These are phyloP conservation scores for Aspergillus mulundensis DNA, from an alignment of 495 filamentous ascomycete genomes.

Conservation along the genomic window DNA sequence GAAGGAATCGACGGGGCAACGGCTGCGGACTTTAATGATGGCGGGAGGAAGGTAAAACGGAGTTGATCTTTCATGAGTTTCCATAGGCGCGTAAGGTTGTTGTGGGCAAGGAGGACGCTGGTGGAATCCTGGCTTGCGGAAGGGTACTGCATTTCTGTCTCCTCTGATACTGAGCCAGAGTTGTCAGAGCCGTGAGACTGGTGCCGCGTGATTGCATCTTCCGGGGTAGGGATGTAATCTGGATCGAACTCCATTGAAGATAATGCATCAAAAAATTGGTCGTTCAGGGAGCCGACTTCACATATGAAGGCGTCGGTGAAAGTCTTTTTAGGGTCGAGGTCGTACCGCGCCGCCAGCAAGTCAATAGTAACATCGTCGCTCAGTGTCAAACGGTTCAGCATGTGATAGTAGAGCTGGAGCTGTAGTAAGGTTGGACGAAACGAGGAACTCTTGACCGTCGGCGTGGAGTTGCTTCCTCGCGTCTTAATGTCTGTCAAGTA, in stretches of 20 bases:
- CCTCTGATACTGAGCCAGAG: slow-evolving; percentile 4
- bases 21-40: slow-evolving; percentile 18
- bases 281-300: slow-evolving; percentile 67
- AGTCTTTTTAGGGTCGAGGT: slow-evolving; percentile 53
- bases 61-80: slow-evolving; percentile 61
- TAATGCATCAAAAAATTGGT: slow-evolving; percentile 46
- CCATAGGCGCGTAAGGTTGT: slow-evolving; percentile 62
- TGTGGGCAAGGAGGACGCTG: slow-evolving; percentile 54
- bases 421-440: slow-evolving; percentile 78
- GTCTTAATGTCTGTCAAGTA: slow-evolving; percentile 93
- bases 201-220: slow-evolving; percentile 18
- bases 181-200: neutral
- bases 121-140: slow-evolving; percentile 45
- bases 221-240: slow-evolving; percentile 26
- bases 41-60: slow-evolving; percentile 54
- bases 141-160: neutral
- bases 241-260: slow-evolving; percentile 32
- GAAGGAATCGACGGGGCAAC: slow-evolving; percentile 42
- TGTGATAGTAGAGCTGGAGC: slow-evolving; percentile 85
- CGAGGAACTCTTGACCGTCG: slow-evolving; percentile 56
- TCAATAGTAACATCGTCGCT: slow-evolving; percentile 64
- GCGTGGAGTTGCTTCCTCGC: slow-evolving; percentile 56
- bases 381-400: slow-evolving; percentile 69
- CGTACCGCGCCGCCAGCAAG: slow-evolving; percentile 63
- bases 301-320: slow-evolving; percentile 81